Base-by-base conservation (phyloP, 148 eudicot species). In the Camellia granthamiana region DNA sequence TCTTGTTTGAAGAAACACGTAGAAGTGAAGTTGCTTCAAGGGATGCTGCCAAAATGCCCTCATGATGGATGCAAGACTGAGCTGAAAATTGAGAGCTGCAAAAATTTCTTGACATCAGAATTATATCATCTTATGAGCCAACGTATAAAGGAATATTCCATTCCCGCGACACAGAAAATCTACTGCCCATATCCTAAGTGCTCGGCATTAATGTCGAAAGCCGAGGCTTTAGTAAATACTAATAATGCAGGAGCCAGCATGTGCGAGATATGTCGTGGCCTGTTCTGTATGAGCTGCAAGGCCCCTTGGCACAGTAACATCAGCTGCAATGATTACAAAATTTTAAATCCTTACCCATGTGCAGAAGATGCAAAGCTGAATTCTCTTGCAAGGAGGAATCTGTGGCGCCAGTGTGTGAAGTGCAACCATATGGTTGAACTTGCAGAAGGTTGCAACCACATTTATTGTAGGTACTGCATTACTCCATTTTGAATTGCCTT, bases 391-490 rank as follows among this genome's bases (percentile, higher is more conserved):
- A 85, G 71, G 6, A 76, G 30, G 71, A 90, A 88, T 47, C 58
- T 87, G 79, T 90, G 95, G 95, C 98, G 91, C 7, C 94, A 93
- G 75, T 93, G 98, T 83, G 80, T 83, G 63, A 90, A 89, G 79
- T 92, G 96, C 86, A 90, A 87, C 74, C 89, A 90, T 84, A 89
- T 93, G 96, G 86, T 93, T 68, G 95, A 93, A 85, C 90, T 90
- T 38, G 87, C 88, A 52, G 78, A 83, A 76, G 96, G 98, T 52
- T 93, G 98, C 90, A 89, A 86, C 87, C 98, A 90, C 87, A 93
- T 93, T 88, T 84, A 91, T 51, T 93, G 96, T 94, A 92, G 94
- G 94, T 93, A 86, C 76, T 18, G 81, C 38, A 19, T 78, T 78
- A 58, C 42, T 21, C 75, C 46, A 51, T 47, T 10, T 49, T 51